Evolutionary conservation across 139 green algal species (phyloP), one percentile per base, ranked within the genome.

Genomic region (Micractinium sp.): DNA sequence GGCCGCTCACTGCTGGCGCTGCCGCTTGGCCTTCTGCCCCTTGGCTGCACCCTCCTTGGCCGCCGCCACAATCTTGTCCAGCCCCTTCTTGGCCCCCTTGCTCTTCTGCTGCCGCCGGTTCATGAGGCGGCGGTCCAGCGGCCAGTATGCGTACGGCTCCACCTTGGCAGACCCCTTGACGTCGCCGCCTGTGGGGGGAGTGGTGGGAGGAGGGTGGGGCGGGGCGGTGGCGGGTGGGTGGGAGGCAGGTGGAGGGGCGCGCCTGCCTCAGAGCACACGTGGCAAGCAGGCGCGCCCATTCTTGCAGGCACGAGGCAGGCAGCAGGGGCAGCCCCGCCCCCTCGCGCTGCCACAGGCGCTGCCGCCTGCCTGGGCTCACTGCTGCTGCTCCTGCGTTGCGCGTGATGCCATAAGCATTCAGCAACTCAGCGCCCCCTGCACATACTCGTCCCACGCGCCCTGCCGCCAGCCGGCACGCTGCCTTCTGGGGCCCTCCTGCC

Each of bases 101-200:
- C 93, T 91, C 94, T 98, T 98, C 79, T 91, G 89, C 13, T 91
- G 61, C 60, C 98, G 93, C 63, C 95, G 90, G 92, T 99, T 99
- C 41, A 99, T 94, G 94, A 99, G 95, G 83, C 98, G 98, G 22
- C 95, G 92, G 89, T 99, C 98, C 81, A 99, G 93, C 31, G 94
- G 95, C 98, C 98, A 99, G 92, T 99, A 99, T 0, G 98, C 97
- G 89, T 99, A 99, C 22, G 98, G 98, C 94, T 99, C 97, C 53
- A 97, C 92, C 87, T 95, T 94, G 85, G 92, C 91, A 23, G 73
- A 90, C 56, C 95, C 93, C 90, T 97, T 98, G 5, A 95, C 93
- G 83, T 98, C 96, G 13, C 96, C 96, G 25, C 91, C 92, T 56
- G 95, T 84, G 33, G 0, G 20, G 5, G 31, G 22, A 16, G 4